Conservation (phyloP, 345 rosid genomes). For the Trapa bicornis region DNA sequence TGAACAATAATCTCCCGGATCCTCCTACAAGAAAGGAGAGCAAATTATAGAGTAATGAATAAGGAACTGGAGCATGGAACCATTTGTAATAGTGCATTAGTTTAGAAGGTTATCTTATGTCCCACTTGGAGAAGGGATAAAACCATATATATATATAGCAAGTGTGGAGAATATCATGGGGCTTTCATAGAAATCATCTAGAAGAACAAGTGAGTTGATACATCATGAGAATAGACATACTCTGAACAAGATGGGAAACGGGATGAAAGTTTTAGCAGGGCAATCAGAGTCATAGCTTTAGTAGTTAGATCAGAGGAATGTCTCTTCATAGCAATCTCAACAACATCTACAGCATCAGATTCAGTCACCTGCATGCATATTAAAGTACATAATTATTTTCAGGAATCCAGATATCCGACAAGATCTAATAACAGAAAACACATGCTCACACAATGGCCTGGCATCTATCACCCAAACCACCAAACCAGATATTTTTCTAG, state of each 20-base stretch:
- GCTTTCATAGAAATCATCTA: background rate
- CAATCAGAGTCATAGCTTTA: constrained; percentile 83
- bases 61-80: background rate
- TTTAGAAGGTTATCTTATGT: background rate
- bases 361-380: constrained; percentile 70
- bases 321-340: constrained; percentile 55
- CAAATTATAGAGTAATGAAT: background rate
- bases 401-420: background rate
- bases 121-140: background rate
- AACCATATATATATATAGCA: too few species aligned
- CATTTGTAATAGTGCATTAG: background rate
- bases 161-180: too few species aligned
- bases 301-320: constrained; percentile 68
- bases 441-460: background rate
- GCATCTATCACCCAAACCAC: background rate
- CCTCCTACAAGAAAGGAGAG: constrained; percentile 44
- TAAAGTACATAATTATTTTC: constrained; percentile 1
- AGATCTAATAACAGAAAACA: background rate
- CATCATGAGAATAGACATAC: constrained; percentile 31
- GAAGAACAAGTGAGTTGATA: background rate
- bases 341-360: constrained; percentile 78
- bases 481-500: background rate
- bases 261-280: constrained; percentile 81
- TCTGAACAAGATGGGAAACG: constrained; percentile 86
- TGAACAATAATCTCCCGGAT: constrained; percentile 52